Evolutionary conservation across 2,329 filamentous ascomycete species (phyloP).

Genomic region (Exophiala bonariae): DNA sequence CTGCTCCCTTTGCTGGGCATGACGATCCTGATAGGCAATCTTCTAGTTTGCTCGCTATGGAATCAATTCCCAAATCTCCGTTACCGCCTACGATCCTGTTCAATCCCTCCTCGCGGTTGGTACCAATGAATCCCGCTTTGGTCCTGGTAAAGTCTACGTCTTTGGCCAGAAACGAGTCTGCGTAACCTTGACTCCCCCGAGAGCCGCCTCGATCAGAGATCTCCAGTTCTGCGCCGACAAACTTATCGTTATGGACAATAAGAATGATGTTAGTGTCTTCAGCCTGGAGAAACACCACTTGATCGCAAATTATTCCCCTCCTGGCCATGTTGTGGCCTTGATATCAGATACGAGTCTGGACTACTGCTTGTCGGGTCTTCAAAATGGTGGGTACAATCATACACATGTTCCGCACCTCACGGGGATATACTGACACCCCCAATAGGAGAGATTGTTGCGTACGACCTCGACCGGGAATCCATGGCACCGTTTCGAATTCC

Average conservation of each 20-base stretch:
- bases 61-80: constrained; percentile 74
- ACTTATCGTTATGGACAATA: constrained; percentile 79
- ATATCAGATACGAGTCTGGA: constrained; percentile 87
- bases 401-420: neutral
- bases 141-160: constrained; percentile 83
- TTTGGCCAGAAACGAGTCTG: constrained; percentile 80
- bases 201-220: constrained; percentile 71
- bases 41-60: constrained; percentile 70
- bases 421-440: constrained; percentile 11
- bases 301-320: constrained; percentile 70
- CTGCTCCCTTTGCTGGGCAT: constrained; percentile 29
- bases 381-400: constrained; percentile 56
- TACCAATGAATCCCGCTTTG: constrained; percentile 83
- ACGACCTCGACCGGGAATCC: constrained; percentile 80
- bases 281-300: constrained; percentile 70
- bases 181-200: constrained; percentile 69
- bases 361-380: constrained; percentile 83
- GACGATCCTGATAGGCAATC: constrained; percentile 11
- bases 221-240: constrained; percentile 86
- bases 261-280: constrained; percentile 83
- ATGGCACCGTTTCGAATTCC: constrained; percentile 78
- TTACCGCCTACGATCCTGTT: constrained; percentile 86
- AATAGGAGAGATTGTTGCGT: constrained; percentile 78
- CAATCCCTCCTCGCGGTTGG: constrained; percentile 92
- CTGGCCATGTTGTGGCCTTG: constrained; percentile 72